These are phyloP conservation scores for Passiflora organensis DNA, from an alignment of 345 rosid genomes.

Conservation along the genomic window DNA sequence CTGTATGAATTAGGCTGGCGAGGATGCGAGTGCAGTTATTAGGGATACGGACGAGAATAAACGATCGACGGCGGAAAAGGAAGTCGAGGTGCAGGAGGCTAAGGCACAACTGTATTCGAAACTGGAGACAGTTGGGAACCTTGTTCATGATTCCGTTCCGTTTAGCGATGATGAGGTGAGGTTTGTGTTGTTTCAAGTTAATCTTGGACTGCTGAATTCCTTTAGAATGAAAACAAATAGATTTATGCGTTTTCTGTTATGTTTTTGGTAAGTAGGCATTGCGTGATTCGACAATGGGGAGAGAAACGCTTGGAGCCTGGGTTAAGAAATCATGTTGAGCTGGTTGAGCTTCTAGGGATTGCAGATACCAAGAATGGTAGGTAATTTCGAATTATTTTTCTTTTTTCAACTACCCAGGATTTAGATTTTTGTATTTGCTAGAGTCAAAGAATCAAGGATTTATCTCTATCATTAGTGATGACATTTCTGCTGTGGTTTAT, in stretches of 20 bases:
- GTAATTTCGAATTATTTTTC: no score
- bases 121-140: constrained; percentile 59
- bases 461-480: no score
- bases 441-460: no score
- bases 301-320: constrained; percentile 45
- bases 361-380: constrained; percentile 71
- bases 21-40: not conserved
- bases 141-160: constrained; percentile 75
- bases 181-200: not conserved
- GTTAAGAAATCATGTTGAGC: constrained; percentile 74
- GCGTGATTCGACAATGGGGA: constrained; percentile 51
- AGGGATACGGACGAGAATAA: not conserved
- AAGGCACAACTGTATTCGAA: constrained; percentile 13
- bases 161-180: constrained; percentile 59
- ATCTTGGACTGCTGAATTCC: not conserved
- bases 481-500: no score
- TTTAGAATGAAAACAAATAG: not conserved
- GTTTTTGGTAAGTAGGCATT: not conserved
- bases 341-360: constrained; percentile 68
- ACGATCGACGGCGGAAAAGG: not conserved
- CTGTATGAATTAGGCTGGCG: not conserved
- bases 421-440: no score
- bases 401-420: no score
- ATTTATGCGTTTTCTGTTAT: not conserved
- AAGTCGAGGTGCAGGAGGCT: not conserved